phyloP scores from a whole-genome alignment of 2,329 filamentous ascomycete species.

The Colletotrichum sp. region DNA sequence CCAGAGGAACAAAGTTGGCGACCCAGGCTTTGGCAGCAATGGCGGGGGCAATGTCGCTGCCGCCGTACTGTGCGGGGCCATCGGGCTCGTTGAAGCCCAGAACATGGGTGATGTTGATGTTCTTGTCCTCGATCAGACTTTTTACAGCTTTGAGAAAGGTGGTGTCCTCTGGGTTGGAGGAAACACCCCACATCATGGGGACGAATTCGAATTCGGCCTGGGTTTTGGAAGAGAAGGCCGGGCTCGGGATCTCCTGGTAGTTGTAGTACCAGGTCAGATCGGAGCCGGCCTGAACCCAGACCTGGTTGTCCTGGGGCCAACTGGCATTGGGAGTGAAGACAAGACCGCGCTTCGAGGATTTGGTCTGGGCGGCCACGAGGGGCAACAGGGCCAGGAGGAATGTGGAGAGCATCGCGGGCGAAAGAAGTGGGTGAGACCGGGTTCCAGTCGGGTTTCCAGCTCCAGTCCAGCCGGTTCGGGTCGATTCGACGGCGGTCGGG shows the following conservation, averaged over 20 bases:
- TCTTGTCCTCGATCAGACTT: constrained; percentile 53
- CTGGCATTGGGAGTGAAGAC: constrained; percentile 66
- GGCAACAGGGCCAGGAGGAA: constrained; percentile 25
- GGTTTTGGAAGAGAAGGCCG: constrained; percentile 50
- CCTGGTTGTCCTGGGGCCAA: constrained; percentile 64
- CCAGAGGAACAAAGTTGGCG: constrained; percentile 72
- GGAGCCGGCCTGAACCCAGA: constrained; percentile 64
- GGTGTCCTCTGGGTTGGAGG: constrained; percentile 52
- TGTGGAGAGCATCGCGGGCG: constrained; percentile 16
- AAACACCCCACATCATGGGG: constrained; percentile 79
- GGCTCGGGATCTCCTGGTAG: constrained; percentile 65
- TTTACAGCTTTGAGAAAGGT: constrained; percentile 67
- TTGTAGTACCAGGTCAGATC: constrained; percentile 88
- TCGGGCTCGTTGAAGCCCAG: constrained; percentile 86
- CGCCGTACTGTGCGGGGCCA: constrained; percentile 58
- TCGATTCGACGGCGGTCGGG: background rate
- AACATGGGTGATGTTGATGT: constrained; percentile 68
- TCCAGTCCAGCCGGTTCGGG: background rate
- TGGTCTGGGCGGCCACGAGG: constrained; percentile 31
- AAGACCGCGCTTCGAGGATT: constrained; percentile 73
- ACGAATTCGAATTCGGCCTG: constrained; percentile 73
- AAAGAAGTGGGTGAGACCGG: constrained; percentile 3
- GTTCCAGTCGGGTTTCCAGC: background rate
- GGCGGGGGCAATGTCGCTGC: constrained; percentile 64
- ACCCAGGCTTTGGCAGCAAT: constrained; percentile 74